A percentile compares a stretch with the other conserved stretches of the same genome.
These are phyloP conservation scores for Aspergillus homomorphus DNA, from an alignment of 495 filamentous ascomycete genomes.

Conservation along the genomic window DNA sequence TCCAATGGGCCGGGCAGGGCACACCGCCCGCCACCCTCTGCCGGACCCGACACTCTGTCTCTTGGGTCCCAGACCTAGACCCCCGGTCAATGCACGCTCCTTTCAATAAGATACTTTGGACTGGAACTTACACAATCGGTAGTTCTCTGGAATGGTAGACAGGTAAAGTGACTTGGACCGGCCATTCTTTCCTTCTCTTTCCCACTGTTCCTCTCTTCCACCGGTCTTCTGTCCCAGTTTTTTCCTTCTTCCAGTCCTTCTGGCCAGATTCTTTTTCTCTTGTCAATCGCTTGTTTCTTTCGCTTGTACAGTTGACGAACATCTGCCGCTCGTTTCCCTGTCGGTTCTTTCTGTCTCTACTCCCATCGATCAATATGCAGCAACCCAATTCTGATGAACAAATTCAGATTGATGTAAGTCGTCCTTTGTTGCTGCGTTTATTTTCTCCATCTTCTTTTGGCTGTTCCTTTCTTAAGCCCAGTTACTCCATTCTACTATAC, in stretches of 20 bases:
- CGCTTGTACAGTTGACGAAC: neutral
- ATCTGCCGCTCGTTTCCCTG: slow-evolving; percentile 4
- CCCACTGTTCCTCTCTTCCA: too few species aligned
- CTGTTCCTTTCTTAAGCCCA: too few species aligned
- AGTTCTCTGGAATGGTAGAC: too few species aligned
- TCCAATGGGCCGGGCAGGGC: neutral
- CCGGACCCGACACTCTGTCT: slow-evolving; percentile 9
- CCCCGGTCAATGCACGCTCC: neutral
- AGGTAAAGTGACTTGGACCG: too few species aligned
- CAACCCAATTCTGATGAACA: slow-evolving; percentile 34
- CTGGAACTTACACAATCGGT: too few species aligned
- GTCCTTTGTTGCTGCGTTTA: slow-evolving; percentile 1
- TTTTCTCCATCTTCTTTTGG: neutral
- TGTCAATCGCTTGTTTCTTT: too few species aligned
- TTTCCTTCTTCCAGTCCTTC: too few species aligned
- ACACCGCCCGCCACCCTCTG: slow-evolving; percentile 12
- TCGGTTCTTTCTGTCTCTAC: slow-evolving; percentile 4
- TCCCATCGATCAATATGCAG: slow-evolving; percentile 23
- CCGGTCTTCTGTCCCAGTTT: too few species aligned
- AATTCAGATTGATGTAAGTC: slow-evolving; percentile 41
- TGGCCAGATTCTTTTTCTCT: too few species aligned
- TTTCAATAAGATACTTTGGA: neutral
- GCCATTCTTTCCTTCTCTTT: too few species aligned
- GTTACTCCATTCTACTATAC: too few species aligned
- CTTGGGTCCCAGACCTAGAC: slow-evolving; percentile 1